Conservation (phyloP, 169 alveolate genomes). For the Theileria annulata region DNA sequence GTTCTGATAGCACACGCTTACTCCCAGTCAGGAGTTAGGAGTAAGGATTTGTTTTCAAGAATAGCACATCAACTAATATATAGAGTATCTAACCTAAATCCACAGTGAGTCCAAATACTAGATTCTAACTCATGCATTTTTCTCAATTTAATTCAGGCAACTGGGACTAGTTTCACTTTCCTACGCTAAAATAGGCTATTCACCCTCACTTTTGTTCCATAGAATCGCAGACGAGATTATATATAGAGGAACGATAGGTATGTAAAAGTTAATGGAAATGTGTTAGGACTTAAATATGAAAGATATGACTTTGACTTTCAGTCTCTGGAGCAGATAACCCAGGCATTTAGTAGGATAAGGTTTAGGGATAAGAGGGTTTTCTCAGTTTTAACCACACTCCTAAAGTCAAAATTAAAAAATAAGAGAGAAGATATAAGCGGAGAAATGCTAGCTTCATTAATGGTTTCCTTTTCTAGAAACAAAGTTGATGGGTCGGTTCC, state of each 20-base stretch:
- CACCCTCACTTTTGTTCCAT: slow-evolving; percentile 26
- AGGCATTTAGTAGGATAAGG: slow-evolving; percentile 54
- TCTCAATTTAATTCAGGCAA: slow-evolving; percentile 24
- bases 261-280: background rate
- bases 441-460: slow-evolving; percentile 45
- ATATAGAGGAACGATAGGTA: slow-evolving; percentile 53
- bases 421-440: slow-evolving; percentile 25
- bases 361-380: slow-evolving; percentile 51
- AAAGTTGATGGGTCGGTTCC: slow-evolving; percentile 42
- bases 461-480: slow-evolving; percentile 40
- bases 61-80: slow-evolving; percentile 24
- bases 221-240: slow-evolving; percentile 64
- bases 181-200: slow-evolving; percentile 39
- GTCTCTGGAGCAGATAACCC: slow-evolving; percentile 63
- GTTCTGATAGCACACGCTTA: slow-evolving; percentile 53
- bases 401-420: slow-evolving; percentile 25
- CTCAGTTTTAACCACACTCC: slow-evolving; percentile 47
- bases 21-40: slow-evolving; percentile 29
- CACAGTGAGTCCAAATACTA: background rate
- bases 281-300: slow-evolving; percentile 42
- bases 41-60: slow-evolving; percentile 26
- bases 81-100: slow-evolving; percentile 4
- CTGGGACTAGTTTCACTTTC: slow-evolving; percentile 53
- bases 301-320: slow-evolving; percentile 54
- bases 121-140: background rate